Evolutionary conservation across 2,329 filamentous ascomycete genomes (phyloP), one percentile per base, ranked within the genome.

Genomic region (Ophiostoma himal-ulmi): DNA sequence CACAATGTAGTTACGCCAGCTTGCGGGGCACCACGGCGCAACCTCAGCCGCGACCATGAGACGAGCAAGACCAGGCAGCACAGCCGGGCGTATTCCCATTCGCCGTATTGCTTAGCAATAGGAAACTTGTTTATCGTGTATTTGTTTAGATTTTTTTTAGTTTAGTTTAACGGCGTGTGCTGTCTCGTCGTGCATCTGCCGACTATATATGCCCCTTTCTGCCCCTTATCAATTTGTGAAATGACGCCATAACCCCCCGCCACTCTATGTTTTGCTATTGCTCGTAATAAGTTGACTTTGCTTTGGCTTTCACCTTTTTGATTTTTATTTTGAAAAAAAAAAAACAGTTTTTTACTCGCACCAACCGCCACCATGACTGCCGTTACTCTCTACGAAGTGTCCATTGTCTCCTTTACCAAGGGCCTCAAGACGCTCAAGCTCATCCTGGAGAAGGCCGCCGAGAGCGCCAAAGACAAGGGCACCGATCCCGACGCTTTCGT

Each of bases 361-460:
- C 34, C 26, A 7, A 34, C 57, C 26, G 26, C 57, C 57, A 62
- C 11, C 8, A 80, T 79, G 77, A 68, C 77, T 22, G 72, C 74
- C 17, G 37, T 77, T 48, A 75, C 74, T 8, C 70, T 80, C 57
- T 78, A 79, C 74, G 76, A 79, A 41, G 69, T 72, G 20, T 75
- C 75, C 60, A 72, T 79, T 34, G 71, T 72, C n/a, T 67, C 75
- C n/a, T 72, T 77, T 41, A 73, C 54, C 67, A 75, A 74, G 68
- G 74, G 75, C 39, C 73, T 78, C 11, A 68, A 73, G 20, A 71
- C 75, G 0, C 74, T 79, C 13, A 70, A 73, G n/a, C 70, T 72
- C 68, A 75, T 80, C 60, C 75, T 81, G 17, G 70, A 72, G 17
- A 79, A 78, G 74, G 76, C 77, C 34, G 72, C 75, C 62, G 67